Evolutionary conservation across 129 eudicot genomes (phyloP), one percentile per base, ranked within the genome.

Genomic region (Ambrosia trifida): DNA sequence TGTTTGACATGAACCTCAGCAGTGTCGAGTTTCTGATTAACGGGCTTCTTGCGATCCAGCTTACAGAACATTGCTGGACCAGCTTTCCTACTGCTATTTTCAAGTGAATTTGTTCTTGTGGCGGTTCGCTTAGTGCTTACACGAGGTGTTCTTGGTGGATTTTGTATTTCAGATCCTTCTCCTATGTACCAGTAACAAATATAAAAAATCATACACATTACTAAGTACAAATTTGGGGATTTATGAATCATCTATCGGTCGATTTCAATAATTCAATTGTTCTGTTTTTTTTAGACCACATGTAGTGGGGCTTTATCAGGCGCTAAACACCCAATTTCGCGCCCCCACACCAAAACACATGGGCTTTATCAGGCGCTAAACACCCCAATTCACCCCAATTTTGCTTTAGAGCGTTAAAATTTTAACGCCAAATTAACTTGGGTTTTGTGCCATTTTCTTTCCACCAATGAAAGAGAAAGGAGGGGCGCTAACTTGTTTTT

Each of bases 41-140:
- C 58, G 5, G 82, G 76, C 79, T 77, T 89, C 72, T 85, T 86
- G 38, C 76, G 83, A 28, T 88, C 96, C 49, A 86, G 83, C 83
- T 91, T 88, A 70, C 86, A 64, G 40, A 84, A 84, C 88, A 86
- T 84, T 44, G 90, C 87, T 20, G 80, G 84, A 7, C 86, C 86
- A 13, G 65, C 78, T 80, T 79, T 85, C 78, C 46, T 80, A 41
- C 45, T 72, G 62, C 64, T 60, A 41, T 38, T 69, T 24, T 81
- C 85, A 35, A 68, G 33, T 53, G 80, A 72, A 64, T 24, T 76
- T 74, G 78, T 84, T 77, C 88, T 84, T 3, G 80, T 10, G 19
- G 88, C 78, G 17, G 61, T 74, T 38, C 60, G 60, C 3, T 72
- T 76, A 64, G 63, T 81, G 58, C 38, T 80, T 32, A 61, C 44